Conservation (phyloP, 2,329 filamentous ascomycete genomes). For the Cladosporium sp. region DNA sequence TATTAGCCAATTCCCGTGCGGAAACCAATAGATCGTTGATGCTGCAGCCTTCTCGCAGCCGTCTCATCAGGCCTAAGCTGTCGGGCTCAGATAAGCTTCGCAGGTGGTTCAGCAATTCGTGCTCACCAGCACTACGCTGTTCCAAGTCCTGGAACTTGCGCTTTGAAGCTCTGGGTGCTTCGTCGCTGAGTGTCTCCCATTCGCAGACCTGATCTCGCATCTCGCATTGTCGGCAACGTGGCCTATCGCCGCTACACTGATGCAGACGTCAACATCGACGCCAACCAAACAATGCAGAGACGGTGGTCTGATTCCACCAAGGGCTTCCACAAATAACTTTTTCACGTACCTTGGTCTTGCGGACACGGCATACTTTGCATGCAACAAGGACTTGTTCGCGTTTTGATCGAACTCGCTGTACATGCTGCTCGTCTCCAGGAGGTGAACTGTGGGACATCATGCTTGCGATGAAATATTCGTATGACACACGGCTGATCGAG, state of each 20-base stretch:
- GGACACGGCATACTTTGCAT: neutral
- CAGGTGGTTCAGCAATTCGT: neutral
- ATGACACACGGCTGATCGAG: neutral
- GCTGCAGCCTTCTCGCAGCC: neutral
- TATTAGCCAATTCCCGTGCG: neutral
- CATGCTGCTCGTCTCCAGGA: neutral
- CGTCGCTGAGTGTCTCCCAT: neutral
- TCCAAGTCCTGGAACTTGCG: neutral
- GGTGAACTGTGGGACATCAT: neutral
- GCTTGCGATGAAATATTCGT: neutral
- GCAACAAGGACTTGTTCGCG: neutral
- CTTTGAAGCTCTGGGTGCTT: neutral
- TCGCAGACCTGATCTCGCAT: neutral
- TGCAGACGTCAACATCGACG: neutral
- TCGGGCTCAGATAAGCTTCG: neutral
- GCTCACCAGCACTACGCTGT: neutral
- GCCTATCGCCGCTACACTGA: neutral
- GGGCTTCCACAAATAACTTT: neutral
- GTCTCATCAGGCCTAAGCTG: neutral
- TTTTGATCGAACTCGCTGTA: neutral
- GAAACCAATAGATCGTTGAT: neutral
- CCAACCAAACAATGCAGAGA: neutral
- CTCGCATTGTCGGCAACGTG: neutral
- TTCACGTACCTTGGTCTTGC: constrained; percentile 5
- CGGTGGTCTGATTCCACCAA: too few species aligned